Conservation (phyloP, 2,329 filamentous ascomycete species). For the Capronia americana region DNA sequence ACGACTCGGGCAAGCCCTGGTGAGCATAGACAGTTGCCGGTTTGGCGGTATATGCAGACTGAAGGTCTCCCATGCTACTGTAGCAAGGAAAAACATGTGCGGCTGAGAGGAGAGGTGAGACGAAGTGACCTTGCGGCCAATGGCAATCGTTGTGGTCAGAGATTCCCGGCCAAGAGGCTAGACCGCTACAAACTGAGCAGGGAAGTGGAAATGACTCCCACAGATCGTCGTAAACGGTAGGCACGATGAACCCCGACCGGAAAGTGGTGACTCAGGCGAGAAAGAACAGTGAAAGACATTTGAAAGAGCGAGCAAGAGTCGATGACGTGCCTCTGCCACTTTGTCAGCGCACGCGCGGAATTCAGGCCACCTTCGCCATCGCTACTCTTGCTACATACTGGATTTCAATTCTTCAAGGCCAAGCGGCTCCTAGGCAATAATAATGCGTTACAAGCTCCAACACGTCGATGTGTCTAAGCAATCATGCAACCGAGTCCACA, state of each 20-base stretch:
- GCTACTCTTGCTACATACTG: not conserved
- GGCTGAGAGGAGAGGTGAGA: slow-evolving; percentile 21
- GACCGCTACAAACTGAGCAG: slow-evolving; percentile 10
- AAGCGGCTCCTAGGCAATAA: not conserved
- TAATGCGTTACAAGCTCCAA: not conserved
- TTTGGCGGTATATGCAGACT: slow-evolving; percentile 3
- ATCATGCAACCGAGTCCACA: not conserved
- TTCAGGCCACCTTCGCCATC: not conserved
- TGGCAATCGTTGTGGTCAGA: not conserved
- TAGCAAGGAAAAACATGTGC: slow-evolving; percentile 6
- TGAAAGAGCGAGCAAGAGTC: not conserved
- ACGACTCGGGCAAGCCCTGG: not conserved
- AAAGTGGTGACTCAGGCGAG: not conserved
- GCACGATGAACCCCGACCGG: not conserved
- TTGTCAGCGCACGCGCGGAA: slow-evolving; percentile 6
- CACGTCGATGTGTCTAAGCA: not conserved
- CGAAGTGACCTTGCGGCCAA: slow-evolving; percentile 8
- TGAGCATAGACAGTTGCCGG: not conserved
- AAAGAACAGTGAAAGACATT: slow-evolving; percentile 1
- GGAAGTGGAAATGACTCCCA: not conserved
- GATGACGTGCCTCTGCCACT: not conserved
- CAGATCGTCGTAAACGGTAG: not conserved
- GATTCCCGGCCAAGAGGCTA: not conserved
- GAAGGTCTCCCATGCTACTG: not conserved
- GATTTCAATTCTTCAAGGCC: too few relatives aligned